Evolutionary conservation across 169 alveolate genomes (phyloP), one percentile per base, ranked within the genome.

Genomic region (Plasmodium billcollinsi): DNA sequence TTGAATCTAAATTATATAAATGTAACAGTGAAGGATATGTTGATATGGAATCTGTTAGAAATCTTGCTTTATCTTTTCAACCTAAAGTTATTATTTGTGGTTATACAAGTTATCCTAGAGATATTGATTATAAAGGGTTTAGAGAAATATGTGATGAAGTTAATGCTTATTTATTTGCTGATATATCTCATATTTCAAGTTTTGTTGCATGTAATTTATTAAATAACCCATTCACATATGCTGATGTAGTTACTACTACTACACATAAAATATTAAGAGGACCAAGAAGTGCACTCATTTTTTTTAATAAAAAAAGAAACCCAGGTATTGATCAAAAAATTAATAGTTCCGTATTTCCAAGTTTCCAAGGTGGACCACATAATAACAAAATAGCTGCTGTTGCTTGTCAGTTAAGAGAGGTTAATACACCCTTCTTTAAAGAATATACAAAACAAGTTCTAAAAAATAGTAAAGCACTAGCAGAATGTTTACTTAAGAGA

Each of bases 191-290:
- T 92, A 96, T 97, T 65, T 90, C 98, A 47, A 99, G 99, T 21
- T 90, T 99, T 74, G 96, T 99, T 26, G 99, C 99, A 20, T 99
- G 98, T 6, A 96, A 93, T 8, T 94, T 89, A 21, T 95, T 96
- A 71, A 98, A 98, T 2, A 95, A 98, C 11, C 99, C 99, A 29
- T 96, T 96, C 52, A 95, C 94, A 71, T 93, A 97, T 89, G 97
- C 98, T 50, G 98, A 99, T 89, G 97, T 98, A n/a, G 99, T 99
- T 49, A 98, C 99, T 18, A 97, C 97, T 45, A 98, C 99, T n/a
- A 98, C 99, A 9, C 99, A 99, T 95, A 98, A 98, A 93, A 95
- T 98, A 21, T 88, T 98, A 89, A 96, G 99, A 89, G 99, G 99
- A 14, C 99, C 99, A 2, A 94, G 99, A 67, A 97, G 99, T 18